phyloP scores from a whole-genome alignment of 352 stramenopile species.

The Pythium dissotocum region DNA sequence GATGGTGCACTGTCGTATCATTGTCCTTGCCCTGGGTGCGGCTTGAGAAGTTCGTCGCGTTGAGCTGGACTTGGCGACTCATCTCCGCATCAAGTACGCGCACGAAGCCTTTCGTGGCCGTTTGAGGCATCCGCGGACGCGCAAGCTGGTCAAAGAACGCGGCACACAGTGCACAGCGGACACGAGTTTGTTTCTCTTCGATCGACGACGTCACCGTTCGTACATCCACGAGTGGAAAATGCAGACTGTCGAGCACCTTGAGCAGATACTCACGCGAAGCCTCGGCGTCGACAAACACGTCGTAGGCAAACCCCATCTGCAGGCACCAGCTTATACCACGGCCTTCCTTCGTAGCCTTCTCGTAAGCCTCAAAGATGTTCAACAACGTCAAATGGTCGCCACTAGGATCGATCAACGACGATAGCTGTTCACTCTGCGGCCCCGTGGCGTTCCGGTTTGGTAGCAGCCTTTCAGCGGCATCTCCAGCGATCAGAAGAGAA shows the following conservation, averaged over 20 bases:
- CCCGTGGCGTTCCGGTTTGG: conserved; percentile 12
- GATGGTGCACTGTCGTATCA: neutral
- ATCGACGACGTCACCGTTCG: neutral
- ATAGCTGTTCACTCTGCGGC: neutral
- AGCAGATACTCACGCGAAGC: conserved; percentile 24
- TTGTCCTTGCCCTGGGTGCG: neutral
- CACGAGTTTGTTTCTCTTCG: neutral
- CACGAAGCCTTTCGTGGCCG: conserved; percentile 13
- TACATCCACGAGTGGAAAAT: conserved; percentile 23
- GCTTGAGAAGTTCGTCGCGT: neutral
- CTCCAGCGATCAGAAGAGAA: conserved; percentile 21
- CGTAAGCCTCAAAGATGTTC: conserved; percentile 30
- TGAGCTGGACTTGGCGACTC: neutral
- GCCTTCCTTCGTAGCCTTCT: conserved; percentile 2
- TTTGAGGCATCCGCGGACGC: conserved; percentile 2
- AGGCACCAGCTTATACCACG: conserved; percentile 26
- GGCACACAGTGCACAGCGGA: conserved; percentile 24
- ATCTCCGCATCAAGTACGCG: conserved; percentile 20
- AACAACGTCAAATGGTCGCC: conserved; percentile 32
- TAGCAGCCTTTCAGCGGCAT: conserved; percentile 26
- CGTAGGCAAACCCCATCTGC: conserved; percentile 16
- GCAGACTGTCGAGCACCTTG: conserved; percentile 24
- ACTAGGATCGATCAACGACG: conserved; percentile 15
- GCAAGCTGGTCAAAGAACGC: conserved; percentile 31
- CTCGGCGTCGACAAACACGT: conserved; percentile 22